Base-by-base conservation (phyloP, 805 yeast genomes). In the Saccharomyces paradoxus region DNA sequence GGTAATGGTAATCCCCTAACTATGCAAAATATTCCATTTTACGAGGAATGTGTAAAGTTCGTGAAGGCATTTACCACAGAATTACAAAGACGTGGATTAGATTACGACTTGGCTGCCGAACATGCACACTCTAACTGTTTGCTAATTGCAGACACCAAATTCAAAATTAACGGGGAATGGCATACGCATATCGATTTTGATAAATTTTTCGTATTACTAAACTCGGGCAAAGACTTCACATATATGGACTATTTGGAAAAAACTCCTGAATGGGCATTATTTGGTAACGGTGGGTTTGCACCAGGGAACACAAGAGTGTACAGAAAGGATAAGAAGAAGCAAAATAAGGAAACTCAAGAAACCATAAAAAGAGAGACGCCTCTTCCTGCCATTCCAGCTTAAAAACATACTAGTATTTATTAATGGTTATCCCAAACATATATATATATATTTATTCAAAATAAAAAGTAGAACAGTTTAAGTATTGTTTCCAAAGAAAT, bases 51-150 rank as follows among this genome's bases (percentile, higher is more conserved):
- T 66, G 83, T 82, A 61, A 73, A 69, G 7, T 90, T 90, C 69
- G 97, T 89, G 4, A 76, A 75, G 50, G 76, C 74, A 9, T 78
- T 90, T 58, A 80, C 81, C 48, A 72, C 73, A 12, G 89, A 84
- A 61, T 76, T 90, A 55, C 75, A 80, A 52, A 69, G 75, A 12
- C 79, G 95, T 61, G 90, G 90, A 0, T 74, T 86, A 30, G 77
- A 77, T 28, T 90, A 91, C 65, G 96, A 83, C 49, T 75, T 90
- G 55, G 96, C 97, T 10, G 96, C 97, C 0, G 97, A 91, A 69
- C 97, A 90, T 69, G 96, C 96, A 0, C 97, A 90, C 68, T 86
- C 96, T 2, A 91, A 96, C 72, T 91, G 97, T 74, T 86, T 91
- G 21, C 75, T 90, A 60, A 81, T 91, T 62, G 97, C 96, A 0